Evolutionary conservation across 139 green algal species (phyloP), one percentile per base, ranked within the genome.

Genomic region (Pycnococcus provasolii): DNA sequence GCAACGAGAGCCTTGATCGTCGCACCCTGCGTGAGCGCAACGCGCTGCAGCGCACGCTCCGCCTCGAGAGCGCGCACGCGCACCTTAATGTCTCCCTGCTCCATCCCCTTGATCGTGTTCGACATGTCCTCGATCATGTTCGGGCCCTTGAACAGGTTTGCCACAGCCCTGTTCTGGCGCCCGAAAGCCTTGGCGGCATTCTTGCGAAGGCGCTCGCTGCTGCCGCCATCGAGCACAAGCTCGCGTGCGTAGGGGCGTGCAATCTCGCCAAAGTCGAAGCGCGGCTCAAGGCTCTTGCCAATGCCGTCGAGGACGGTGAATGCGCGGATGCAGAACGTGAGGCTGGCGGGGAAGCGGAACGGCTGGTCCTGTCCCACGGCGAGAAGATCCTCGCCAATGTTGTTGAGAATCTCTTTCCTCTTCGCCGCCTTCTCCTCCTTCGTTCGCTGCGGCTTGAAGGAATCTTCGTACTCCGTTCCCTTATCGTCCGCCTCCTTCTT

Each of bases 211-310:
- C 54, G 42, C 2, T 62, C 39, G 4, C 46, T 52, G 0, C 83
- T 80, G 43, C 64, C 67, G 47, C 68, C 76, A 64, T 88, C 84
- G 15, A 93, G 75, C 72, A 96, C 78, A 70, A 96, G 85, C 45
- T 88, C 83, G 13, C 88, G 78, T 0, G 91, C 92, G 76, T 96
- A 97, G 3, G 93, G 93, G 45, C 86, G 84, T 1, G 88, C 77
- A 62, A 99, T 97, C 76, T 98, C 91, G 6, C 74, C 88, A 80
- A 99, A 97, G 87, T 99, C 93, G 74, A 99, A 99, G 45, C 85
- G 77, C n/a, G 87, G 79, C 81, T 94, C 82, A 44, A 97, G 81
- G 3, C 63, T 75, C 84, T 97, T 97, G 79, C 92, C 93, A 70
- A 99, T 97, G 78, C 93, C 93, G 73, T 99, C 93, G 60, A 99